Base-by-base conservation (phyloP, 2,329 filamentous ascomycete genomes). In the Parafenestella ontariensis region DNA sequence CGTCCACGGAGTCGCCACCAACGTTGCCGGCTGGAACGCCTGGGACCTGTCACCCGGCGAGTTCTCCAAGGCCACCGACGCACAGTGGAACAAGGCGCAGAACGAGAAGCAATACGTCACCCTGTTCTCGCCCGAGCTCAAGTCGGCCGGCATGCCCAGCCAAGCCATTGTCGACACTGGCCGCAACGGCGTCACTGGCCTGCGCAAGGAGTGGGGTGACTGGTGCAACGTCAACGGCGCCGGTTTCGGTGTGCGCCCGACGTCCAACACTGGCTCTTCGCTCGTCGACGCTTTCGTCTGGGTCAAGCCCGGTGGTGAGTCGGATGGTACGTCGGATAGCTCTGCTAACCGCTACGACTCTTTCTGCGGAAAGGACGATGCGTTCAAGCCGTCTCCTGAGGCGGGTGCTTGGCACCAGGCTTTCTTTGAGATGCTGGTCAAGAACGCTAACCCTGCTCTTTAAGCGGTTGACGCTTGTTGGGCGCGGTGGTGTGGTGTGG, bases 141-240 rank as follows among this genome's bases (percentile, higher is more conserved):
- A 68, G 23, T 64, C 64, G 26, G 74, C 75, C 17, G 83, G 82
- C 37, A 83, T 82, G 74, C 78, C 82, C 39, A 77, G 78, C 26
- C 81, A 84, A 61, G 85, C 85, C 66, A 84, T 86, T 61, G 78
- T 79, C 33, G 83, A 86, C 54, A 83, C 81, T 17, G 75, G 80
- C 71, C 87, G 88, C 68, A 88, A 86, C 52, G 87, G 82, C 79
- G 72, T 74, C 37, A 61, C 66, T 64, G 40, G 68, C 26, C 69
- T 75, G 34, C 83, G 84, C 68, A 74, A 77, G 56, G 76, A 76
- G 47, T 88, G 86, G 85, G 86, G 86, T 37, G 78, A 89, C 74
- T 89, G 87, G 87, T 89, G 87, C 79, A 89, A 88, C 70, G 79
- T 88, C 63, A 83, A 80, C 53, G 85, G 83, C 39, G 84, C 86